Percentiles rank a stretch among this genome's conserved stretches.
Evolutionary conservation across 2,329 filamentous ascomycete species (phyloP).

Genomic region (Biscogniauxia sp.): DNA sequence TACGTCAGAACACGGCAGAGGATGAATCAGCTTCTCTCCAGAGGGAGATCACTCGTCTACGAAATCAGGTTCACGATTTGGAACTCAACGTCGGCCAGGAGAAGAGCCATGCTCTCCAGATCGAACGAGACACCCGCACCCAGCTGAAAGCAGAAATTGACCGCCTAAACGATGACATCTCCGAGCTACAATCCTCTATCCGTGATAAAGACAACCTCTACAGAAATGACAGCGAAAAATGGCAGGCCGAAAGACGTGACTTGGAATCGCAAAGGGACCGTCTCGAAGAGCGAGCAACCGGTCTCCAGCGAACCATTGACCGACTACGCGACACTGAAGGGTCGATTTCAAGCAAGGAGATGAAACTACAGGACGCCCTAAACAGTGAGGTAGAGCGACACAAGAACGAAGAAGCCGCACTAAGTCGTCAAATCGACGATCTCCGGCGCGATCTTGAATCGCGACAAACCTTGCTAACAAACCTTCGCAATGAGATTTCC

Average conservation of each 20-base stretch:
- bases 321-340: slow-evolving; percentile 67
- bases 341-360: slow-evolving; percentile 65
- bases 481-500: slow-evolving; percentile 64
- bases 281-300: slow-evolving; percentile 64
- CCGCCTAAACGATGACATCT: slow-evolving; percentile 52
- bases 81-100: slow-evolving; percentile 51
- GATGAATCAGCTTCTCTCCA: slow-evolving; percentile 65
- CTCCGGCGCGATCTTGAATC: slow-evolving; percentile 69
- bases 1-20: slow-evolving; percentile 63
- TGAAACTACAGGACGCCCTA: slow-evolving; percentile 64
- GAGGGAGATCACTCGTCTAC: slow-evolving; percentile 54
- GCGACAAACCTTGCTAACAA: slow-evolving; percentile 63
- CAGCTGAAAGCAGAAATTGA: slow-evolving; percentile 56
- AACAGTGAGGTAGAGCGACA: slow-evolving; percentile 72
- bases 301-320: slow-evolving; percentile 69
- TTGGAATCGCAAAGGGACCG: slow-evolving; percentile 64
- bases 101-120: slow-evolving; percentile 55
- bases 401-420: slow-evolving; percentile 65
- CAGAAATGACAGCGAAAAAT: slow-evolving; percentile 69
- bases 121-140: slow-evolving; percentile 57
- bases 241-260: slow-evolving; percentile 64
- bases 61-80: slow-evolving; percentile 46
- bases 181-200: slow-evolving; percentile 61
- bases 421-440: slow-evolving; percentile 72
- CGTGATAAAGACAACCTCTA: slow-evolving; percentile 69